Evolutionary conservation across 192 early-diverging fungal species (phyloP), one percentile per base, ranked within the genome.

Genomic region (Paraglomus brasilianum): DNA sequence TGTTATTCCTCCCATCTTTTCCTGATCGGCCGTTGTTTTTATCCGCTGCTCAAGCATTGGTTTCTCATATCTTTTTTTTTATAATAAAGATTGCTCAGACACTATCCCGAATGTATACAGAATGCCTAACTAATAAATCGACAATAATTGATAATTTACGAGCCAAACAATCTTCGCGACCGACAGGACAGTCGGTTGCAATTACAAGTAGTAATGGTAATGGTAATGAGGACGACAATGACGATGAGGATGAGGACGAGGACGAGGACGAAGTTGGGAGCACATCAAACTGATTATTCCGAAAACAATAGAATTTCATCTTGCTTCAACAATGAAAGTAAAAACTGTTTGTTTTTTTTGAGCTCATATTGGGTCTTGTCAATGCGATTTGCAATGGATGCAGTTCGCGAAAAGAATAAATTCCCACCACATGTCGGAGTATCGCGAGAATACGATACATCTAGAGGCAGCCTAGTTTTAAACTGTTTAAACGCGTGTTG

Each of bases 1-100:
- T 17, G 71, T 81, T 39, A 82, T 82, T 49, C 71, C 80, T 48
- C 58, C n/a, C n/a, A n/a, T n/a, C n/a, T n/a, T n/a, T n/a, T n/a
- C n/a, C 82, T 57, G 74, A 81, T 10, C 65, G 74, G 15, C 30
- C 82, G 6, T 85, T 74, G 30, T 15, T 30, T 30, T 30, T 30
- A 1, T 30, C 3, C 3, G 3, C 30, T 30, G 30, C 30, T 30
- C 30, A 30, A 30, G 3, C 30, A 30, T 30, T 30, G 30, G 30
- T 30, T 30, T 77, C 80, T 5, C 75, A 77, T 47, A 81, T 79
- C 17, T 67, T 75, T 24, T 81, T 74, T 66, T 72, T 71, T 30
- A 56, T 77, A 7, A 72, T 77, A 6, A 62, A 77, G 55, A 73
- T 68, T 5, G 17, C 73, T 30, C 72, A 73, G 61, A 59, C 66